Conservation (phyloP, 2,329 filamentous ascomycete species). For the Saccharata proteae region DNA sequence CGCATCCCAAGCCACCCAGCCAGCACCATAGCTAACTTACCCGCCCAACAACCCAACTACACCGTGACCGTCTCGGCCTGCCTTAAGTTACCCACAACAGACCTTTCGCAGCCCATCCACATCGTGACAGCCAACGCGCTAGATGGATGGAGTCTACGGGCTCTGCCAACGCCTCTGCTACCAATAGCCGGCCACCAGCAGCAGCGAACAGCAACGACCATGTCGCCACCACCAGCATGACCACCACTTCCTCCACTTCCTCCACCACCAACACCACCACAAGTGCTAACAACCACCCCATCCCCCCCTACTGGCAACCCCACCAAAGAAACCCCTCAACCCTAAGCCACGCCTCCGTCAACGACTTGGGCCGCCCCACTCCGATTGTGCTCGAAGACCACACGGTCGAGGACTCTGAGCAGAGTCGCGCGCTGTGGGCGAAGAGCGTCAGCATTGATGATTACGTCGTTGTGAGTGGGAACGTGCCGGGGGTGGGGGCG, state of each 20-base stretch:
- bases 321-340: slow-evolving; percentile 24
- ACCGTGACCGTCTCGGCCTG: too few species aligned
- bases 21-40: too few species aligned
- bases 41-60: too few species aligned
- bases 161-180: slow-evolving; percentile 16
- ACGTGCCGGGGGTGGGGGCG: slow-evolving; percentile 53
- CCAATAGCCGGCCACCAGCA: slow-evolving; percentile 14
- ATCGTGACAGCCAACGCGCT: too few species aligned
- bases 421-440: slow-evolving; percentile 48
- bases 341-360: slow-evolving; percentile 20
- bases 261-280: slow-evolving; percentile 6
- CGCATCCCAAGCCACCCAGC: too few species aligned
- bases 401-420: slow-evolving; percentile 45
- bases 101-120: too few species aligned
- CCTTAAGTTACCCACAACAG: too few species aligned
- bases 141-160: slow-evolving; percentile 29
- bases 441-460: slow-evolving; percentile 49
- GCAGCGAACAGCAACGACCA: slow-evolving; percentile 9
- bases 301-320: slow-evolving; percentile 37
- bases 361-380: slow-evolving; percentile 20
- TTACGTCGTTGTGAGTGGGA: slow-evolving; percentile 48
- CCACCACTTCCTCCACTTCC: slow-evolving; percentile 5
- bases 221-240: slow-evolving; percentile 1
- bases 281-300: slow-evolving; percentile 17
- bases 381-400: slow-evolving; percentile 53